phyloP scores from a whole-genome alignment of 2,329 filamentous ascomycete species.

The Beauveria sp. region DNA sequence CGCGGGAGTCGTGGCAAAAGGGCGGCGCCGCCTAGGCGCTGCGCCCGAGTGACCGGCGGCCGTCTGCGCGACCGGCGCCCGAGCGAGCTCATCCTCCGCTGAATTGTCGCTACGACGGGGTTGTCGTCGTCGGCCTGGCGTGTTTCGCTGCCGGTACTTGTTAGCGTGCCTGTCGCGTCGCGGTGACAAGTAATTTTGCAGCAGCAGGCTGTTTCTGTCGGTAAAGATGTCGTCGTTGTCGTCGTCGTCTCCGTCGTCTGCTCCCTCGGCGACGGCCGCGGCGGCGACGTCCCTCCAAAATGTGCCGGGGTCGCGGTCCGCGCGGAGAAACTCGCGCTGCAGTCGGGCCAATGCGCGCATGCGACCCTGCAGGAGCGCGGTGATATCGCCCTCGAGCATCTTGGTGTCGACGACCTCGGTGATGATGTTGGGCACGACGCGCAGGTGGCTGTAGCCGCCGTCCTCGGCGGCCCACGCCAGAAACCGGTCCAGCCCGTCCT shows the following conservation, averaged over 20 bases:
- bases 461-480: slow-evolving; percentile 35
- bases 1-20: neutral
- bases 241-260: neutral
- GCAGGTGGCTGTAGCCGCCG: slow-evolving; percentile 26
- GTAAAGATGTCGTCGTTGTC: neutral
- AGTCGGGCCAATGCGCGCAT: slow-evolving; percentile 28
- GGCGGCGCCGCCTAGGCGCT: neutral
- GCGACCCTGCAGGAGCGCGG: slow-evolving; percentile 26
- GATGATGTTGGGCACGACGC: slow-evolving; percentile 31
- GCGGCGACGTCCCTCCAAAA: slow-evolving; percentile 22
- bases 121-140: neutral
- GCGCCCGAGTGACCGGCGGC: too few species aligned
- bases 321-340: slow-evolving; percentile 29
- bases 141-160: neutral
- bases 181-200: slow-evolving; percentile 9
- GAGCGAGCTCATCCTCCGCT: neutral
- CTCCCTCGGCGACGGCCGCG: slow-evolving; percentile 8
- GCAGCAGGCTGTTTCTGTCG: neutral
- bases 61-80: neutral
- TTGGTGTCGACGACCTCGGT: slow-evolving; percentile 28
- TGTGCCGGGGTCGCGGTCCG: slow-evolving; percentile 16
- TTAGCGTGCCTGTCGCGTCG: neutral
- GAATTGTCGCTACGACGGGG: neutral
- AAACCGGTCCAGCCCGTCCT: slow-evolving; percentile 27
- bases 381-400: slow-evolving; percentile 23